Percentiles rank a stretch among this genome's conserved stretches.
Evolutionary conservation across 768 basidiomycete genomes (phyloP).

Genomic region (Coprinellus micaceus): DNA sequence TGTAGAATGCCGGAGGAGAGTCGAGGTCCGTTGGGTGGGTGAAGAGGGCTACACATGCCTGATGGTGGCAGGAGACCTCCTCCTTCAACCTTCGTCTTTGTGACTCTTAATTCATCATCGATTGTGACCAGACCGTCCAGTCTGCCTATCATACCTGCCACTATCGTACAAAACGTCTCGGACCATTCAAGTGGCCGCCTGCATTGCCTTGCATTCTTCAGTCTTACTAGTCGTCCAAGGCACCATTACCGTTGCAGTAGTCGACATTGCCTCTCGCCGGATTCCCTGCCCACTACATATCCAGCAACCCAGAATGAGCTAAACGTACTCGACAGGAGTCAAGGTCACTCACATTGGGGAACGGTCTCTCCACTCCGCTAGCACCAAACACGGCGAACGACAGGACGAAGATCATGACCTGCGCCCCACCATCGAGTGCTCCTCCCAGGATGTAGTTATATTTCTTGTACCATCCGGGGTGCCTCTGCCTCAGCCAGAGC

Average conservation of each 20-base stretch:
- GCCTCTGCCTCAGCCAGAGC: constrained; percentile 51
- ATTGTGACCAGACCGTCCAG: no score
- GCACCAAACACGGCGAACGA: constrained; percentile 67
- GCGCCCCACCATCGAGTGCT: constrained; percentile 62
- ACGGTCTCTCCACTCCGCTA: constrained; percentile 43
- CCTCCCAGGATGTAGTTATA: constrained; percentile 69
- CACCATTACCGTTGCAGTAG: background rate
- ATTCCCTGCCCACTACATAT: background rate
- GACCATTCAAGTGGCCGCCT: background rate
- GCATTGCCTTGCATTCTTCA: background rate
- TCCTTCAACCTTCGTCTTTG: background rate
- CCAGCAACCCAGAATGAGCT: background rate
- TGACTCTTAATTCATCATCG: background rate
- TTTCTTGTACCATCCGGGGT: constrained; percentile 64
- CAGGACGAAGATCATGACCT: constrained; percentile 61
- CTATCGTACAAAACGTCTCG: background rate
- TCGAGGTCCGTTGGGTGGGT: no score
- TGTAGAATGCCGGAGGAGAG: no score
- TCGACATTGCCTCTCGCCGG: background rate
- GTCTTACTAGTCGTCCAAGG: background rate
- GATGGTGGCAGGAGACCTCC: background rate
- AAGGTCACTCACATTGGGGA: constrained; percentile 38
- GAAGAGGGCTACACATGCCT: no score
- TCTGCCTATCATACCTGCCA: background rate
- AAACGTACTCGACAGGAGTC: background rate